Evolutionary conservation across 805 yeast genomes (phyloP).

Genomic region (Priceomyces fermenticarens): DNA sequence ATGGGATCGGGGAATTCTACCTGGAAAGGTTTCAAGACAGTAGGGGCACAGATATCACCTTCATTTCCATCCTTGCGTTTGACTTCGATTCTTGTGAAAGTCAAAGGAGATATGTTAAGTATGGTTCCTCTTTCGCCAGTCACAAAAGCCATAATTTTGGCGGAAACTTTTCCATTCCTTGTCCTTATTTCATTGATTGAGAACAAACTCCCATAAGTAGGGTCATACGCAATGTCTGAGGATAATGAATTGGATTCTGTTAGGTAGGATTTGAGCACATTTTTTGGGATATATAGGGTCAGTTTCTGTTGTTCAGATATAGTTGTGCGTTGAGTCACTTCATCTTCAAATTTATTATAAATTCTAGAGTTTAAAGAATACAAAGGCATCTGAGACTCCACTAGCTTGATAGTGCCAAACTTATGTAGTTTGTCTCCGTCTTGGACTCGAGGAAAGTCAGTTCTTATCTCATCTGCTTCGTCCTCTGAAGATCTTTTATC

Average conservation of each 20-base stretch:
- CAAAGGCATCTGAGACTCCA: constrained; percentile 6
- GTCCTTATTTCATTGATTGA: constrained; percentile 9
- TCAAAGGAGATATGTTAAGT: constrained; percentile 21
- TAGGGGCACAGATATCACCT: constrained; percentile 14
- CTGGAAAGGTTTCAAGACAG: constrained; percentile 12
- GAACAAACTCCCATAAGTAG: constrained; percentile 27
- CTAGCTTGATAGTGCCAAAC: constrained; percentile 9
- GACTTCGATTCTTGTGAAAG: constrained; percentile 4
- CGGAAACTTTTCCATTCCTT: constrained; percentile 3
- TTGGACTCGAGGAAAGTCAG: constrained; percentile 23
- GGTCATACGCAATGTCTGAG: constrained; percentile 30
- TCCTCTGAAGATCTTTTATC: background rate
- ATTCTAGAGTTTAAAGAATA: constrained; percentile 11
- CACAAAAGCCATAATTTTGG: constrained; percentile 21
- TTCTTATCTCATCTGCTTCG: constrained; percentile 6
- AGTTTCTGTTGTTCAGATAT: background rate
- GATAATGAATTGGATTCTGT: constrained; percentile 23
- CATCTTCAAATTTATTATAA: constrained; percentile 9
- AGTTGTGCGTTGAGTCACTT: background rate
- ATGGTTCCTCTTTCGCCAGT: constrained; percentile 30
- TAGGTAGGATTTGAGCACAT: constrained; percentile 16
- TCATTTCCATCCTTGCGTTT: constrained; percentile 1
- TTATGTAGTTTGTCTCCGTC: constrained; percentile 13
- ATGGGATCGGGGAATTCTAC: constrained; percentile 33
- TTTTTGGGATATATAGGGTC: constrained; percentile 21